Conservation (phyloP, 768 basidiomycete genomes). For the Hygrophoropsis aurantiaca region DNA sequence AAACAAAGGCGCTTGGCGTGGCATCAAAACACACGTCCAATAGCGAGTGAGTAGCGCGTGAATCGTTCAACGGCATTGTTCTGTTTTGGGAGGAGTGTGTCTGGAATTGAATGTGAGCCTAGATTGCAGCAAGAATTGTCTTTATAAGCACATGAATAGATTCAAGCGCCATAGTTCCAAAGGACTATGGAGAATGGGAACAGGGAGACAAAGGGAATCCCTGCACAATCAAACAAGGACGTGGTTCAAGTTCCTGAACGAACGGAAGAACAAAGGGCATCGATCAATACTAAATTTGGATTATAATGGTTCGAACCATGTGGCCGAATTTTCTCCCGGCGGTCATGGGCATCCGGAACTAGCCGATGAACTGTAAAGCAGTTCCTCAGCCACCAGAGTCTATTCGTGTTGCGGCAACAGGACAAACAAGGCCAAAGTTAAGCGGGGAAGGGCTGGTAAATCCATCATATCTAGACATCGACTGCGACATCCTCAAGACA, state of each 20-base stretch:
- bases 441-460: constrained; percentile 28
- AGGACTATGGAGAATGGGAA: constrained; percentile 1
- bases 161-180: neutral
- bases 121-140: neutral
- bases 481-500: constrained; percentile 66
- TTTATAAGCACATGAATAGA: neutral
- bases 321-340: neutral
- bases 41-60: constrained; percentile 1
- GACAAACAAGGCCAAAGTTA: constrained; percentile 41
- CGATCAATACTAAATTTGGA: neutral
- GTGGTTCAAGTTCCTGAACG: constrained; percentile 2
- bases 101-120: too few species aligned
- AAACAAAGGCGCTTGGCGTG: constrained; percentile 5
- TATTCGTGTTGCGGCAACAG: constrained; percentile 42
- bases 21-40: neutral
- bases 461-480: constrained; percentile 45
- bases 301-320: too few species aligned
- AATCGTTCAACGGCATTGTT: constrained; percentile 2
- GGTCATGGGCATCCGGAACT: constrained; percentile 21
- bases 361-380: constrained; percentile 38
- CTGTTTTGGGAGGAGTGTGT: too few species aligned
- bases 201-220: constrained; percentile 10
- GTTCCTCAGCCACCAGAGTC: constrained; percentile 53
- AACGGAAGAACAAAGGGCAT: constrained; percentile 1
- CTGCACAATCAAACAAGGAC: constrained; percentile 3